Evolutionary conservation across 73 alveolate genomes (phyloP).

Genomic region (Tetrahymena borealis): DNA sequence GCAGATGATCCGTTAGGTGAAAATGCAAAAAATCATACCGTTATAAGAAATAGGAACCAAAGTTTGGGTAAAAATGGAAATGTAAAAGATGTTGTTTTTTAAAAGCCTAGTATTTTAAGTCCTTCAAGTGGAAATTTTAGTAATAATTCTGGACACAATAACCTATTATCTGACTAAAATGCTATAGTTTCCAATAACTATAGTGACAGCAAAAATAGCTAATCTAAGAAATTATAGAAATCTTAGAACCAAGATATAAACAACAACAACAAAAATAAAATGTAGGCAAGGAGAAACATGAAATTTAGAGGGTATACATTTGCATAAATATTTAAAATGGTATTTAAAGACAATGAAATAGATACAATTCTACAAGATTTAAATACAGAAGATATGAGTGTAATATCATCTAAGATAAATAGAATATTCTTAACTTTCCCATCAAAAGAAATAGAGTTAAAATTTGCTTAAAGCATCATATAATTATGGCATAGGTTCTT

Average conservation of each 20-base stretch:
- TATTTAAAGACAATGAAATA: background rate
- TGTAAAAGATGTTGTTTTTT: too few relatives aligned
- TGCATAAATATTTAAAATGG: background rate
- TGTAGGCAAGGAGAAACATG: background rate
- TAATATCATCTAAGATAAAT: background rate
- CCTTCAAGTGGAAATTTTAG: too few relatives aligned
- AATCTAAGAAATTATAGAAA: background rate
- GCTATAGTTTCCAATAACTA: too few relatives aligned
- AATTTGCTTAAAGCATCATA: background rate
- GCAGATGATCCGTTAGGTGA: background rate
- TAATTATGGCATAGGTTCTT: background rate
- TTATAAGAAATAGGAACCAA: background rate
- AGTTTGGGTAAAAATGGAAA: background rate
- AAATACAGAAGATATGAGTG: background rate
- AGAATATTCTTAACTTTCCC: background rate
- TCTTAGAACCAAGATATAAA: background rate
- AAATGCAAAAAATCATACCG: background rate
- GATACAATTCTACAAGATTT: background rate
- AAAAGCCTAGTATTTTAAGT: too few relatives aligned
- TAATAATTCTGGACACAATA: too few relatives aligned
- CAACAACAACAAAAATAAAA: background rate
- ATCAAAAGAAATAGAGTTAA: background rate
- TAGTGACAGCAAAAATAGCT: background rate
- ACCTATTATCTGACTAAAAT: too few relatives aligned
- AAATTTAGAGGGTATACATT: background rate